A percentile compares a stretch with the other conserved stretches of the same genome.
Evolutionary conservation across 129 eudicot genomes (phyloP).

Genomic region (Oenanthe sinensis): DNA sequence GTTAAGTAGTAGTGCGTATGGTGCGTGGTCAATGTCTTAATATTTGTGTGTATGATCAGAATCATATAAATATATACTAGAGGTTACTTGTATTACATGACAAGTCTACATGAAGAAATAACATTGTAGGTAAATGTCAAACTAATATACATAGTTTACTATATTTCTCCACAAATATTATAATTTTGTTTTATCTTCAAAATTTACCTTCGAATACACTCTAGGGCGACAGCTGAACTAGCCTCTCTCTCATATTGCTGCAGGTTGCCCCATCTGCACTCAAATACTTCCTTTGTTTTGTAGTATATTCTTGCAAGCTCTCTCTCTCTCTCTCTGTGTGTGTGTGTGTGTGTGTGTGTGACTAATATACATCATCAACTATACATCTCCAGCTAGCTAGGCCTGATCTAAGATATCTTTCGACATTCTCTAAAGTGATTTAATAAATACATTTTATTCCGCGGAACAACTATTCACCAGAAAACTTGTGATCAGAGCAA

Average conservation of each 20-base stretch:
- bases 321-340: background rate
- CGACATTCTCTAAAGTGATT: conserved; percentile 1
- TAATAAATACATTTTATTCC: conserved; percentile 15
- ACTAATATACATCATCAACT: background rate
- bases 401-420: background rate
- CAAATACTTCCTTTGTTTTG: conserved; percentile 18
- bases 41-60: background rate
- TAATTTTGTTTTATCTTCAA: conserved; percentile 6
- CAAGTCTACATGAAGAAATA: conserved; percentile 18
- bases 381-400: background rate
- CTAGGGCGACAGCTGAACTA: conserved; percentile 45
- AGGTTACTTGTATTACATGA: conserved; percentile 23
- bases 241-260: conserved; percentile 11
- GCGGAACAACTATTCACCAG: conserved; percentile 13
- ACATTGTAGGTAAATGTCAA: conserved; percentile 3
- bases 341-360: background rate
- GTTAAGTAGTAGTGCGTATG: background rate
- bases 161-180: background rate
- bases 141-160: background rate
- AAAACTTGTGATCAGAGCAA: conserved; percentile 40
- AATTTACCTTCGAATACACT: conserved; percentile 37
- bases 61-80: background rate
- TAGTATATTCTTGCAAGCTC: conserved; percentile 1
- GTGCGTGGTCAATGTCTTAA: background rate
- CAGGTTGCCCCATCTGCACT: conserved; percentile 60